Evolutionary conservation across 179 eudicot species (phyloP).

Genomic region (Silene noctiflora): DNA sequence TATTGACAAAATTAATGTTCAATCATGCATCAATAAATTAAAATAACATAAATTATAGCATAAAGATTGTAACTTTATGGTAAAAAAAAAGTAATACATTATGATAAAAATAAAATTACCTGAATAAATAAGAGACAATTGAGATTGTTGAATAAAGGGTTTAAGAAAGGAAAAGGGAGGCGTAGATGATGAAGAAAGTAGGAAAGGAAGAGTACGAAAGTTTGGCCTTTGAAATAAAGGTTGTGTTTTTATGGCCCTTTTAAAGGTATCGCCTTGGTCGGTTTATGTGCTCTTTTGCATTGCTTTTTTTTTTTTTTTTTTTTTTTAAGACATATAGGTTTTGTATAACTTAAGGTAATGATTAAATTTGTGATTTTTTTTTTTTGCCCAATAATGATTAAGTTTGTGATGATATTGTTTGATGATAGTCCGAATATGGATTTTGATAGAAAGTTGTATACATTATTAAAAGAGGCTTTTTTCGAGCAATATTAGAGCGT

Average conservation of each 20-base stretch:
- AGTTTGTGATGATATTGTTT: no score
- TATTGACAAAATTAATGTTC: not conserved
- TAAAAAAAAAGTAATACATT: not conserved
- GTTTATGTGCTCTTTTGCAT: not conserved
- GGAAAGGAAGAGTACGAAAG: not conserved
- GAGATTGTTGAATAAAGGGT: not conserved
- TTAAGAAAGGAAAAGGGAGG: not conserved
- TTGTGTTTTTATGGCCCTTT: slow-evolving; percentile 12
- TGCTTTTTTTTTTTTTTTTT: no score
- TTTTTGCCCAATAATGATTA: no score
- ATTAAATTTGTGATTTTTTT: no score
- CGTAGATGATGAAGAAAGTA: not conserved
- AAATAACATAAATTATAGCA: not conserved
- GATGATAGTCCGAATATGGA: no score
- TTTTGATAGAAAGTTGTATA: no score
- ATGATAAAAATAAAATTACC: not conserved
- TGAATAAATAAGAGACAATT: not conserved
- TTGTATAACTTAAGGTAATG: no score
- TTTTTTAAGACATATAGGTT: no score
- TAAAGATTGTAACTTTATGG: not conserved
- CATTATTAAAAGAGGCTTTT: no score
- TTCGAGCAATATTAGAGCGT: no score
- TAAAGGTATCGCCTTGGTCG: slow-evolving; percentile 23
- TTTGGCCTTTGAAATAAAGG: not conserved
- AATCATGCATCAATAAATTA: not conserved